Conservation (phyloP, 306 rosid genomes). For the Vigna radiata region DNA sequence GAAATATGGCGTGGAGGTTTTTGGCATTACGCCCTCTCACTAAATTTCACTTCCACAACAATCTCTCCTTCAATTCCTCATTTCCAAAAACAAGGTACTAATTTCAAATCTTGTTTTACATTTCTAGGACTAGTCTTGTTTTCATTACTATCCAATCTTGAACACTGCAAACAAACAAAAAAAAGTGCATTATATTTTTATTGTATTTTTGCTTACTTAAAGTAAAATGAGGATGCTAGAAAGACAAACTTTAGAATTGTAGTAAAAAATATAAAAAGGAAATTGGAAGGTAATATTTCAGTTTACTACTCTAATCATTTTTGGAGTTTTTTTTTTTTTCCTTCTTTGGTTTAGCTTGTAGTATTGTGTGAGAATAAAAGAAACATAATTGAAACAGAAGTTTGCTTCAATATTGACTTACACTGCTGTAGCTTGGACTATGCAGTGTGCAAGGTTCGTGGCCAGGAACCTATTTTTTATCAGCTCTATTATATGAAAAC, state of each 20-base stretch:
- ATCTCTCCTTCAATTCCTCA: constrained; percentile 33
- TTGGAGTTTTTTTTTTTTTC: not conserved
- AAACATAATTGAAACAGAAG: not conserved
- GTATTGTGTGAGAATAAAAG: not conserved
- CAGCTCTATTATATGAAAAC: constrained; percentile 4
- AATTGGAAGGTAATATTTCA: too few species aligned
- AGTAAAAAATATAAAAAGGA: too few species aligned
- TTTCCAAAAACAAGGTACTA: constrained; percentile 47
- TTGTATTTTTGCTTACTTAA: too few species aligned
- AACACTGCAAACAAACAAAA: too few species aligned
- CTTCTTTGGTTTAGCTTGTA: constrained; percentile 11
- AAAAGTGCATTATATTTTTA: too few species aligned
- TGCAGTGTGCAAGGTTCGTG: constrained; percentile 61
- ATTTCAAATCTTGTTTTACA: not conserved
- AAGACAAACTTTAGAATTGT: too few species aligned
- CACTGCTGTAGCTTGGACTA: constrained; percentile 57
- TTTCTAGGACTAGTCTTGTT: not conserved
- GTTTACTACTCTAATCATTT: not conserved
- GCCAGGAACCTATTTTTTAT: constrained; percentile 45
- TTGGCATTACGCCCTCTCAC: constrained; percentile 43
- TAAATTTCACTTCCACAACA: constrained; percentile 40
- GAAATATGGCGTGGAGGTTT: constrained; percentile 46
- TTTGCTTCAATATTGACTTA: constrained; percentile 45
- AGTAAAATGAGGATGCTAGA: too few species aligned
- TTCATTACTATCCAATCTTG: too few species aligned